These are phyloP conservation scores for Xylariaceae sp. DNA, from an alignment of 2,329 filamentous ascomycete genomes.

Conservation along the genomic window DNA sequence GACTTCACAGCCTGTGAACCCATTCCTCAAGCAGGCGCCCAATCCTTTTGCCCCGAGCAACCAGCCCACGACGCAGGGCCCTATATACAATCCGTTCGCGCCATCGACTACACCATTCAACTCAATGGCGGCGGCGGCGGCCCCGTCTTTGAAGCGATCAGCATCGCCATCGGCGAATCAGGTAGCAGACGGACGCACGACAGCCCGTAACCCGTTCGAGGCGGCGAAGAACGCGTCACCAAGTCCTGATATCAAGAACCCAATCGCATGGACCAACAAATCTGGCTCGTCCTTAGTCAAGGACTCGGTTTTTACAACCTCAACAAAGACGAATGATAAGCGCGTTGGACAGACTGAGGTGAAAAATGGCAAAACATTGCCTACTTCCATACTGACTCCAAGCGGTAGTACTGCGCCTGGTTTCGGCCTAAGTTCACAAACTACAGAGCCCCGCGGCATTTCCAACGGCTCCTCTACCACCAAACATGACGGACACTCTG, in stretches of 20 bases:
- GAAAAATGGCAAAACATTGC: slow-evolving; percentile 19
- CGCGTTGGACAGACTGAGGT: slow-evolving; percentile 10
- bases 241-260: slow-evolving; percentile 3
- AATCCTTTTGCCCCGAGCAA: slow-evolving; percentile 22
- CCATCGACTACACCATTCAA: neutral
- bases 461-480: slow-evolving; percentile 1
- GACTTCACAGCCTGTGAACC: slow-evolving; percentile 19
- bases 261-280: slow-evolving; percentile 26
- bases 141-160: slow-evolving; percentile 8
- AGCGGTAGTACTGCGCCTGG: slow-evolving; percentile 7
- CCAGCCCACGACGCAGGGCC: slow-evolving; percentile 5
- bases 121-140: slow-evolving; percentile 8
- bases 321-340: slow-evolving; percentile 21
- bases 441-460: neutral
- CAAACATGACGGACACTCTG: slow-evolving; percentile 19
- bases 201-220: slow-evolving; percentile 16
- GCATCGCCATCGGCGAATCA: slow-evolving; percentile 17
- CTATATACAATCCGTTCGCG: slow-evolving; percentile 12
- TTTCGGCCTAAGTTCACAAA: neutral
- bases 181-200: slow-evolving; percentile 2
- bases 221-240: neutral
- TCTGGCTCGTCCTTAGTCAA: slow-evolving; percentile 2
- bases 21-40: slow-evolving; percentile 20
- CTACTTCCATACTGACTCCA: neutral
- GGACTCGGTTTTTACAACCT: neutral